Evolutionary conservation across 2,329 filamentous ascomycete species (phyloP), one percentile per base, ranked within the genome.

Genomic region (Grosmannia huntii): DNA sequence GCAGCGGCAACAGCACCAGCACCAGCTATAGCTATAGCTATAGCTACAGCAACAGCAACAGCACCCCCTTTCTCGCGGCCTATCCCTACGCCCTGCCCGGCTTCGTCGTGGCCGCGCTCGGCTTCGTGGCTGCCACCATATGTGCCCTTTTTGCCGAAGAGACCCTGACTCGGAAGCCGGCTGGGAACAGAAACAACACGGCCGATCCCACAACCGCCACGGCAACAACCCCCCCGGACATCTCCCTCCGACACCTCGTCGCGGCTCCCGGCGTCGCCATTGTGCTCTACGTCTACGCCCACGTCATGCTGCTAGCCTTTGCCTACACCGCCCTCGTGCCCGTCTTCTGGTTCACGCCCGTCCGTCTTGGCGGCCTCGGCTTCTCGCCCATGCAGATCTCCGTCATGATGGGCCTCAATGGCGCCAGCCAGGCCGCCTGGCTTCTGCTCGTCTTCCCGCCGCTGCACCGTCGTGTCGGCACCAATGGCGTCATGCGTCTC

Each of bases 241-340:
- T 65, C 68, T 75, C 78, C 2, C 79, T 74, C 1, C 68, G 72
- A 68, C 70, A 80, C 53, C 75, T 92, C 12, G 57, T 90, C 58
- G 78, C 74, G 46, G 71, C 78, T 0, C 86, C 85, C 0, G 84
- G 85, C 11, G 85, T 92, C 1, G 71, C 70, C n/a, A 73, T 77
- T 28, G 85, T 88, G 1, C 73, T 92, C 3, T 81, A 79, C 66
- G 73, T 84, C 48, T 89, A 86, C 67, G 77, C 75, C 1, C 81
- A 88, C 66, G 75, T 83, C 48, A 84, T 85, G 77, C 68, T 89
- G 2, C 78, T 91, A 4, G 86, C 82, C 0, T 83, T 87, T 61
- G 77, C 82, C 1, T 91, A 85, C 68, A 91, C 87, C 0, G 85
- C 87, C 58, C 74, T 90, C 46, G 67, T 80, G 1, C 84, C 87